A percentile compares a stretch with the other conserved stretches of the same genome.
These are phyloP conservation scores for Candida quercuum DNA, from an alignment of 805 yeast genomes.

Conservation along the genomic window DNA sequence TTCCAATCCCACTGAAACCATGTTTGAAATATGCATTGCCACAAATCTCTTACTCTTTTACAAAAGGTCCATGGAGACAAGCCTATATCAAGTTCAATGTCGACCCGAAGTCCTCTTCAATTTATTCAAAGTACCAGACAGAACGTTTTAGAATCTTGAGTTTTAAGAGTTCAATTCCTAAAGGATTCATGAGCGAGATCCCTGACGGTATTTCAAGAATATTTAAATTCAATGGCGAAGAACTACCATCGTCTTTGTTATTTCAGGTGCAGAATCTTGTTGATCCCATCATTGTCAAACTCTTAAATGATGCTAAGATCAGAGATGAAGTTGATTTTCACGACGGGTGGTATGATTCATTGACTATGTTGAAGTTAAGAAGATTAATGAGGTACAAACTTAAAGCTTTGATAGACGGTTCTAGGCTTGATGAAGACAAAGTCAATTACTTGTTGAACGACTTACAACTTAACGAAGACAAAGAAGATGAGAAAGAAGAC, in stretches of 20 bases:
- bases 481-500: slow-evolving; percentile 13
- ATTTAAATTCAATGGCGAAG: slow-evolving; percentile 67
- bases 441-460: slow-evolving; percentile 36
- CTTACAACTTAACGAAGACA: slow-evolving; percentile 11
- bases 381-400: slow-evolving; percentile 69
- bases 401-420: slow-evolving; percentile 45
- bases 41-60: slow-evolving; percentile 72
- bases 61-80: slow-evolving; percentile 94
- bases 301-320: slow-evolving; percentile 36
- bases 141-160: slow-evolving; percentile 58
- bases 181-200: slow-evolving; percentile 27
- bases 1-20: slow-evolving; percentile 39
- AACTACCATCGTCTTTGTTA: slow-evolving; percentile 61
- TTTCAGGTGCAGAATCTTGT: slow-evolving; percentile 76
- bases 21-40: slow-evolving; percentile 75
- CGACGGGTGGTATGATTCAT: slow-evolving; percentile 77
- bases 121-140: slow-evolving; percentile 67
- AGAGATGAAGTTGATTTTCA: slow-evolving; percentile 45
- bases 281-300: slow-evolving; percentile 51
- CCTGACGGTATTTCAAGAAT: slow-evolving; percentile 35
- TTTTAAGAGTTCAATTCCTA: slow-evolving; percentile 26
- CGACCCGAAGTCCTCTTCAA: slow-evolving; percentile 58
- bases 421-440: slow-evolving; percentile 34
- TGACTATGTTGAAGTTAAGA: slow-evolving; percentile 59
- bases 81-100: slow-evolving; percentile 74